Conservation (phyloP, 2,329 filamentous ascomycete genomes). For the Aspergillus nomiae region DNA sequence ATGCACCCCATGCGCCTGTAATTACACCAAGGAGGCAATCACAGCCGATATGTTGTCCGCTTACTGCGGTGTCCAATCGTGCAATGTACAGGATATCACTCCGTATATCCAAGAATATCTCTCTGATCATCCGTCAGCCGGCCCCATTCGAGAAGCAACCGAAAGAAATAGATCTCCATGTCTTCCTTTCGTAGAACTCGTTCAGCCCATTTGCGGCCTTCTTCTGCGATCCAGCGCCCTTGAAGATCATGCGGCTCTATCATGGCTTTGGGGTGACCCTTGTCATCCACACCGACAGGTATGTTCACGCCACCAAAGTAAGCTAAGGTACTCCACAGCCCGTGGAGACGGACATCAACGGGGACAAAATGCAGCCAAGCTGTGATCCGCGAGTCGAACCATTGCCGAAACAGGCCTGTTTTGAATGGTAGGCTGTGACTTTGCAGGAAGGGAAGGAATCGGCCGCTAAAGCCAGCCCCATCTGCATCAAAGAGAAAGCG, state of each 20-base stretch:
- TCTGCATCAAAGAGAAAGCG: slow-evolving; percentile 74
- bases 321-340: slow-evolving; percentile 70
- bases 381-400: slow-evolving; percentile 73
- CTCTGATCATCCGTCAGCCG: slow-evolving; percentile 65
- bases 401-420: slow-evolving; percentile 71
- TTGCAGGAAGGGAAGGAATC: slow-evolving; percentile 65
- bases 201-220: slow-evolving; percentile 66
- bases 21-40: background rate
- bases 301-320: slow-evolving; percentile 66
- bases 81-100: slow-evolving; percentile 10
- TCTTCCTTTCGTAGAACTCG: slow-evolving; percentile 69
- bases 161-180: slow-evolving; percentile 79
- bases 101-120: slow-evolving; percentile 49
- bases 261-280: slow-evolving; percentile 49
- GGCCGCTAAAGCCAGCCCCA: slow-evolving; percentile 66
- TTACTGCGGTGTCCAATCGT: background rate
- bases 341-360: slow-evolving; percentile 71
- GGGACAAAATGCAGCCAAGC: slow-evolving; percentile 84
- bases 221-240: slow-evolving; percentile 65
- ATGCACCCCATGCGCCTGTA: background rate
- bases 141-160: slow-evolving; percentile 76
- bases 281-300: slow-evolving; percentile 4
- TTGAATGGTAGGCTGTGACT: slow-evolving; percentile 71
- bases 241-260: slow-evolving; percentile 56
- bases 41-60: background rate